Conservation (phyloP, 2,329 filamentous ascomycete genomes). For the Ophiobolus disseminans region DNA sequence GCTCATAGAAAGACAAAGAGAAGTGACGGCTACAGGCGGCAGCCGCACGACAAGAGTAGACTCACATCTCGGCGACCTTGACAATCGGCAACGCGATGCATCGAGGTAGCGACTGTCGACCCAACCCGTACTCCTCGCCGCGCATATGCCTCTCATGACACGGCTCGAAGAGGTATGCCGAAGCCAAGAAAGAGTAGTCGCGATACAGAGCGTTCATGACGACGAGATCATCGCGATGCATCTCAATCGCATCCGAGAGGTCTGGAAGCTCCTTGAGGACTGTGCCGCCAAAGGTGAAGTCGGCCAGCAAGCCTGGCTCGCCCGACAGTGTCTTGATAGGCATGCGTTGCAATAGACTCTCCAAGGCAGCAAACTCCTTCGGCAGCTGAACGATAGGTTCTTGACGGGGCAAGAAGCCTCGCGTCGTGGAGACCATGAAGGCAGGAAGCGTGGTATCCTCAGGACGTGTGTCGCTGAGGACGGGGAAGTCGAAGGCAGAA, state of each 20-base stretch:
- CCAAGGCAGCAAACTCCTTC: conserved; percentile 73
- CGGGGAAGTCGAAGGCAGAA: conserved; percentile 59
- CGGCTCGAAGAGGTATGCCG: conserved; percentile 88
- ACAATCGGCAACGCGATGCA: conserved; percentile 82
- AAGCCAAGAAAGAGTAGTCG: conserved; percentile 90
- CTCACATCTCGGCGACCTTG: conserved; percentile 84
- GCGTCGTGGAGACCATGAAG: conserved; percentile 79
- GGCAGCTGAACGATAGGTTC: conserved; percentile 65
- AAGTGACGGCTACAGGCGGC: not conserved
- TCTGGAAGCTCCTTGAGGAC: conserved; percentile 78
- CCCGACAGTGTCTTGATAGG: conserved; percentile 79
- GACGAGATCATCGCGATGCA: conserved; percentile 73
- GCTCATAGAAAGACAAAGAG: not conserved
- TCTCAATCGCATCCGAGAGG: conserved; percentile 74
- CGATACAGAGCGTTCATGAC: conserved; percentile 86
- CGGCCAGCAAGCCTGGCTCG: conserved; percentile 77
- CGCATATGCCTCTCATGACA: conserved; percentile 76
- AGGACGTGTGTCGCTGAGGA: conserved; percentile 69
- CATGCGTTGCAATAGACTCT: conserved; percentile 76
- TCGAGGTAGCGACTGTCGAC: conserved; percentile 73
- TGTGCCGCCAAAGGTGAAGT: conserved; percentile 75
- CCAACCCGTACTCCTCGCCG: conserved; percentile 79
- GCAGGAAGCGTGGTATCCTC: conserved; percentile 70
- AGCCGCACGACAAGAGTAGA: conserved; percentile 30
- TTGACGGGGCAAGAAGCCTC: conserved; percentile 74